Evolutionary conservation across 768 basidiomycete species (phyloP).

Genomic region (Pleurotus sapidus): DNA sequence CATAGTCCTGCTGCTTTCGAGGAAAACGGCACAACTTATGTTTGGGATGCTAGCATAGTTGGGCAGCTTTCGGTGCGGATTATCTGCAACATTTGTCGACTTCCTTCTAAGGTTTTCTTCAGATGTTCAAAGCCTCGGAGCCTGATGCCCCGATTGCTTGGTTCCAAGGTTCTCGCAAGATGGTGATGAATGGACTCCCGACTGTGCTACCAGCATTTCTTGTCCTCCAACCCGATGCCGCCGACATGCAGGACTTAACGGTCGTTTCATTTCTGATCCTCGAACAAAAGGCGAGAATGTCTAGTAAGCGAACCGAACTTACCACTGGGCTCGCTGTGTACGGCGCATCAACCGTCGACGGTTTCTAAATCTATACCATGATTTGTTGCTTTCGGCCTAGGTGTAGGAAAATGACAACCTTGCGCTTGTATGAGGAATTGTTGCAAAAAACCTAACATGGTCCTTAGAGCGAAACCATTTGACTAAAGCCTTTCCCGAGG

Average conservation of each 20-base stretch:
- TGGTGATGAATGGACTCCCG: constrained; percentile 8
- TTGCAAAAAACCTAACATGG: too few species aligned
- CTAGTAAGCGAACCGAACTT: neutral
- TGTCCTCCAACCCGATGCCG: constrained; percentile 18
- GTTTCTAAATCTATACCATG: too few species aligned
- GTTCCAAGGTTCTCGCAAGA: constrained; percentile 18
- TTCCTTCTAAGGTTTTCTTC: neutral
- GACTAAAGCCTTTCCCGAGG: too few species aligned
- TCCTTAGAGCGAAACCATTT: too few species aligned
- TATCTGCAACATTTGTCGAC: neutral
- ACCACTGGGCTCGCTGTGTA: too few species aligned
- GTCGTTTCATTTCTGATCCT: constrained; percentile 22
- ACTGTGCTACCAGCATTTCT: constrained; percentile 15
- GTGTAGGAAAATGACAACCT: too few species aligned
- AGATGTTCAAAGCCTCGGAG: neutral
- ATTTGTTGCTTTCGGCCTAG: too few species aligned
- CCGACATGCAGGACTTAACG: constrained; percentile 19
- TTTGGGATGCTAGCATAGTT: constrained; percentile 18
- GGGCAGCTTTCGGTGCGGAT: constrained; percentile 17
- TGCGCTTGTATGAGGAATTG: too few species aligned
- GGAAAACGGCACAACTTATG: constrained; percentile 14
- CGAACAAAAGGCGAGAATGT: constrained; percentile 19
- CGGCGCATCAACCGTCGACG: too few species aligned
- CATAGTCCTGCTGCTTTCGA: constrained; percentile 22
- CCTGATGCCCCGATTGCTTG: constrained; percentile 19